phyloP scores from a whole-genome alignment of 176 grass and related monocot species.

The Oryza nivara region DNA sequence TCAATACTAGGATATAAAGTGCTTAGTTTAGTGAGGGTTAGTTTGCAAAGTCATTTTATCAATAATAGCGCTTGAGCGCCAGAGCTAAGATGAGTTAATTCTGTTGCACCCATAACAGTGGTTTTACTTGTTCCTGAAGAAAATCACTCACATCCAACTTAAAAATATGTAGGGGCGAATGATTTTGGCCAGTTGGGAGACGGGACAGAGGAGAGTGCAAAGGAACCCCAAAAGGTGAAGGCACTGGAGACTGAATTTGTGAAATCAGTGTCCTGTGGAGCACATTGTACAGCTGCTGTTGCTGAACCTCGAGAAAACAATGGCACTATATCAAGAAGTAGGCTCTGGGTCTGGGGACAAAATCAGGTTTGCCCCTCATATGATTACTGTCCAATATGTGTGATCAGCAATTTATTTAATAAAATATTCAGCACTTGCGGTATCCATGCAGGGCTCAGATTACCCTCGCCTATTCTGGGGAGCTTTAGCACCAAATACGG shows the following conservation, averaged over 20 bases:
- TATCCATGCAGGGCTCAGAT: constrained; percentile 74
- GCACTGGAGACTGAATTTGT: constrained; percentile 75
- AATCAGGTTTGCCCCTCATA: constrained; percentile 74
- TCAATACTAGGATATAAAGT: constrained; percentile 26
- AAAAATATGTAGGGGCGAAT: constrained; percentile 72
- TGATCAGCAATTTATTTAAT: constrained; percentile 20
- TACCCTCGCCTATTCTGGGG: constrained; percentile 86
- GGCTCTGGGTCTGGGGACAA: constrained; percentile 97
- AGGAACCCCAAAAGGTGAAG: constrained; percentile 78
- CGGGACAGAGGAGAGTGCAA: constrained; percentile 79
- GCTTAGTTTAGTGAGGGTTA: constrained; percentile 3
- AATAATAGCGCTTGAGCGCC: constrained; percentile 11
- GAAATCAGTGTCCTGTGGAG: constrained; percentile 94
- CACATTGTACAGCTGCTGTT: constrained; percentile 94
- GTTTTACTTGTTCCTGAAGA: constrained; percentile 7
- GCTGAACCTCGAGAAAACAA: constrained; percentile 86
- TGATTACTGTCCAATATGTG: neutral
- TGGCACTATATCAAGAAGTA: constrained; percentile 65
- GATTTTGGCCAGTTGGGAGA: constrained; percentile 97
- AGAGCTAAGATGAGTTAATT: constrained; percentile 6
- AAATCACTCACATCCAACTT: constrained; percentile 36
- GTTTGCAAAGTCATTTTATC: constrained; percentile 4
- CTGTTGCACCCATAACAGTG: neutral
- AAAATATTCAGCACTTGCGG: constrained; percentile 41
- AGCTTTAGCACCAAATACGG: constrained; percentile 84